Conservation (phyloP, 2,329 filamentous ascomycete species). For the Talaromyces sp. region DNA sequence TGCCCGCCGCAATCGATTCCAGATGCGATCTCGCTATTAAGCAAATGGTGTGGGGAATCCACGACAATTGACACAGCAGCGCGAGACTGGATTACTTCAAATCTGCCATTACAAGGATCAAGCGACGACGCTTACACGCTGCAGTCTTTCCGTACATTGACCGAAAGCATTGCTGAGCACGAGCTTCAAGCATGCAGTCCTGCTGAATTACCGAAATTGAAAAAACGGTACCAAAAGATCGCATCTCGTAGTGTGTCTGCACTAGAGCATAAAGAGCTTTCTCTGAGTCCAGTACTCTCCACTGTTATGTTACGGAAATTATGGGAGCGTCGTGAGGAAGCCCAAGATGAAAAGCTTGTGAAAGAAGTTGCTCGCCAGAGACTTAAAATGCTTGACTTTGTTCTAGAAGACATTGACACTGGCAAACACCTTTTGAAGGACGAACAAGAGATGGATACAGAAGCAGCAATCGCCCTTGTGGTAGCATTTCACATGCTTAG, state of each 20-base stretch:
- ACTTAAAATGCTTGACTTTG: conserved; percentile 25
- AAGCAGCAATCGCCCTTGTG: conserved; percentile 23
- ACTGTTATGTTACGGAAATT: conserved; percentile 29
- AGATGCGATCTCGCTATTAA: conserved; percentile 32
- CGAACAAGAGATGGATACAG: conserved; percentile 23
- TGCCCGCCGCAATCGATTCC: conserved; percentile 21
- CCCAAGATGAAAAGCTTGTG: conserved; percentile 23
- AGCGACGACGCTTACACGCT: conserved; percentile 29
- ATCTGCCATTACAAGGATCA: conserved; percentile 25
- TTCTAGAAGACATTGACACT: conserved; percentile 30
- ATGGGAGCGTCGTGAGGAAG: conserved; percentile 24
- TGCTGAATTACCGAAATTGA: not conserved
- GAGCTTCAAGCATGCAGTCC: conserved; percentile 2
- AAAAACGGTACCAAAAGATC: conserved; percentile 27
- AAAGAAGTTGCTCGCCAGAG: conserved; percentile 27
- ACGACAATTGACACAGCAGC: conserved; percentile 23
- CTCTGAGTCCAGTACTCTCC: conserved; percentile 32
- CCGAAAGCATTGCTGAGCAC: conserved; percentile 23
- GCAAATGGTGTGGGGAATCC: conserved; percentile 2
- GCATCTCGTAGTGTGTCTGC: conserved; percentile 27
- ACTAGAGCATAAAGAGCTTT: conserved; percentile 19
- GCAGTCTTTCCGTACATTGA: conserved; percentile 32
- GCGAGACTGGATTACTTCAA: conserved; percentile 30
- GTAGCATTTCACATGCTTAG: conserved; percentile 34
- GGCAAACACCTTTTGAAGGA: conserved; percentile 30